A percentile compares a stretch with the other conserved stretches of the same genome.
phyloP scores from a whole-genome alignment of 495 filamentous ascomycete species.

The Podospora australis region DNA sequence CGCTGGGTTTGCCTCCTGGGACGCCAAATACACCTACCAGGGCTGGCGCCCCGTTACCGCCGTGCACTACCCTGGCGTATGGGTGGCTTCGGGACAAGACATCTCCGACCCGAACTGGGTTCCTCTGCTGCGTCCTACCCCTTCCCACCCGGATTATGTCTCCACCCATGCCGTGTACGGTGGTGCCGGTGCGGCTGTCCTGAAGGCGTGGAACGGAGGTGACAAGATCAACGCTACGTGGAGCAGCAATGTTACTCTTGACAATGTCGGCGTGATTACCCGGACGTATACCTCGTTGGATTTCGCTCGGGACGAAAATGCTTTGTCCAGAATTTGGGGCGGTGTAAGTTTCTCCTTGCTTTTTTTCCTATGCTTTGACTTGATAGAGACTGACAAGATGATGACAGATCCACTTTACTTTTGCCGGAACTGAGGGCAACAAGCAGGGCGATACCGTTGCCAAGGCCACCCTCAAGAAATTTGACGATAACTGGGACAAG shows the following conservation, averaged over 20 bases:
- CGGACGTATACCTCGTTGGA: slow-evolving; percentile 19
- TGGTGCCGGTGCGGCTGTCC: slow-evolving; percentile 23
- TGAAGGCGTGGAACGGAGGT: slow-evolving; percentile 21
- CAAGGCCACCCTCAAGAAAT: slow-evolving; percentile 15
- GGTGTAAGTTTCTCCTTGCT: slow-evolving; percentile 23
- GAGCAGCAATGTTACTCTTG: slow-evolving; percentile 28
- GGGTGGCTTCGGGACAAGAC: slow-evolving; percentile 15
- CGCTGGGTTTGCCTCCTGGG: slow-evolving; percentile 28
- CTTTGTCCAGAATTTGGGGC: slow-evolving; percentile 24
- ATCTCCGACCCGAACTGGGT: slow-evolving; percentile 23
- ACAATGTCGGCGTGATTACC: slow-evolving; percentile 25
- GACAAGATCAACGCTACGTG: slow-evolving; percentile 17
- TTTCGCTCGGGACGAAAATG: slow-evolving; percentile 24
- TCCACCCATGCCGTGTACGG: slow-evolving; percentile 33
- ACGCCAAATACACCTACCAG: slow-evolving; percentile 26
- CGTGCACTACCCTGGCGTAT: slow-evolving; percentile 21
- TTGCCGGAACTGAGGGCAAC: slow-evolving; percentile 20
- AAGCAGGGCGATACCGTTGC: slow-evolving; percentile 21
- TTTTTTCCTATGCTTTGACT: background rate
- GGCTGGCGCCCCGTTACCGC: slow-evolving; percentile 31
- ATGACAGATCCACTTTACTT: slow-evolving; percentile 27
- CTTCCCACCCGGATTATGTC: slow-evolving; percentile 29
- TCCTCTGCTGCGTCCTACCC: slow-evolving; percentile 29
- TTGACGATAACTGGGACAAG: slow-evolving; percentile 22
- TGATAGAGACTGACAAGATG: background rate